A percentile compares a stretch with the other conserved stretches of the same genome.
Conservation (phyloP, 2,329 filamentous ascomycete species). For the Truncatella angustata region DNA sequence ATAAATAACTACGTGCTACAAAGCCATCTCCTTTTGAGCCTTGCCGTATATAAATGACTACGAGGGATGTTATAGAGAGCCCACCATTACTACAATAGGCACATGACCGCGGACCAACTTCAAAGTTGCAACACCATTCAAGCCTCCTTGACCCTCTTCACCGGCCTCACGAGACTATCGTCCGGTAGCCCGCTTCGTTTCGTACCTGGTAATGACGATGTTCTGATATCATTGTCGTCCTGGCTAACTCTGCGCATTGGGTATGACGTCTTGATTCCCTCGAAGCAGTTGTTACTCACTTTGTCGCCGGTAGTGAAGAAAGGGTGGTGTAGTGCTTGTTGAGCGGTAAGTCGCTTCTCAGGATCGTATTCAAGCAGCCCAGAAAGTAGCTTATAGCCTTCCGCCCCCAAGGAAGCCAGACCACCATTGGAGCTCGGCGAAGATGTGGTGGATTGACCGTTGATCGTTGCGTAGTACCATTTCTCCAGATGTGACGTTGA, state of each 20-base stretch:
- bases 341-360: slow-evolving; percentile 80
- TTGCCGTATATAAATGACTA: no score
- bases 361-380: slow-evolving; percentile 92
- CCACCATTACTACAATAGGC: no score
- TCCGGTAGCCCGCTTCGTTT: slow-evolving; percentile 86
- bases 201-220: slow-evolving; percentile 82
- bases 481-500: slow-evolving; percentile 63
- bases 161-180: slow-evolving; percentile 65
- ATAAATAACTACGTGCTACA: no score
- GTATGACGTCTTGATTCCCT: slow-evolving; percentile 84
- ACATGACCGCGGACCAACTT: no score
- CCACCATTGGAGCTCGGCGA: slow-evolving; percentile 35
- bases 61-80: no score
- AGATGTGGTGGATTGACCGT: slow-evolving; percentile 49
- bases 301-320: slow-evolving; percentile 79
- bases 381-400: slow-evolving; percentile 80
- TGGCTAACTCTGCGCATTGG: slow-evolving; percentile 86
- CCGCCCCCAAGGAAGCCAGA: slow-evolving; percentile 63
- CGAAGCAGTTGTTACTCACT: slow-evolving; percentile 82
- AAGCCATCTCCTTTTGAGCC: no score
- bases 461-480: slow-evolving; percentile 74
- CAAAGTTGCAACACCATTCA: no score
- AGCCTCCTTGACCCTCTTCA: slow-evolving; percentile 61
- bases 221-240: slow-evolving; percentile 95
- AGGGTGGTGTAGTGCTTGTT: slow-evolving; percentile 82